Percentiles rank a stretch among this genome's conserved stretches.
These are phyloP conservation scores for Colletotrichum destructivum DNA, from an alignment of 2,329 filamentous ascomycete genomes.

Conservation along the genomic window DNA sequence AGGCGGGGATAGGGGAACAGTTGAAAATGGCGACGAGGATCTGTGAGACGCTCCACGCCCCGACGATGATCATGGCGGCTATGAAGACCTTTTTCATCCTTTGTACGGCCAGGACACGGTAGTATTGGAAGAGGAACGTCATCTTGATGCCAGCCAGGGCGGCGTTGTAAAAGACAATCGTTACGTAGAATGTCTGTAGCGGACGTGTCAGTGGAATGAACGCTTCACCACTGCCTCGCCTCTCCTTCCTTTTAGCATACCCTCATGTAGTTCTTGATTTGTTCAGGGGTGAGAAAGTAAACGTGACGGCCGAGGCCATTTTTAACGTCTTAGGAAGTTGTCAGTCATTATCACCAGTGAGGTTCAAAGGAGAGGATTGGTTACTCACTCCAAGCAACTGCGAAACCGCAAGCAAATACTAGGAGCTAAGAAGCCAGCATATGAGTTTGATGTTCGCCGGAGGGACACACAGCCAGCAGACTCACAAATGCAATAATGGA, in stretches of 20 bases:
- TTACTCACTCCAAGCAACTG: constrained; percentile 34
- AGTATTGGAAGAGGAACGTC: constrained; percentile 56
- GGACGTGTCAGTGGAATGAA: background rate
- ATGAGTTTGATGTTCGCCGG: background rate
- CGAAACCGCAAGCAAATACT: constrained; percentile 29
- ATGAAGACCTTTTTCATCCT: constrained; percentile 48
- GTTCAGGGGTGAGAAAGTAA: constrained; percentile 11
- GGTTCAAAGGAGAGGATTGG: too few relatives aligned
- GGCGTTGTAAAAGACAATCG: constrained; percentile 51
- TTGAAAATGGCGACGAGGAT: constrained; percentile 47
- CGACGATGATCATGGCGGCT: constrained; percentile 46
- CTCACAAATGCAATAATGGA: constrained; percentile 47
- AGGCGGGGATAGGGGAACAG: constrained; percentile 47
- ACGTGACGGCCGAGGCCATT: constrained; percentile 45
- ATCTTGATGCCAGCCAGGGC: constrained; percentile 51
- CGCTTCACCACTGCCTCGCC: accelerated
- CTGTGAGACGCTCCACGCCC: constrained; percentile 48
- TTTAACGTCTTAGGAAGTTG: constrained; percentile 3
- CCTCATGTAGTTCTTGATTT: constrained; percentile 36
- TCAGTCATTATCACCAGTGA: background rate
- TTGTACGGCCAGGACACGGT: constrained; percentile 52
- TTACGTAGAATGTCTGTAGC: constrained; percentile 49
- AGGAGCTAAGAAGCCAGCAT: constrained; percentile 11
- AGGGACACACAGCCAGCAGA: background rate
- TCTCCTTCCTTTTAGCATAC: background rate